Base-by-base conservation (phyloP, 129 eudicot genomes). In the Flaveria linearis region DNA sequence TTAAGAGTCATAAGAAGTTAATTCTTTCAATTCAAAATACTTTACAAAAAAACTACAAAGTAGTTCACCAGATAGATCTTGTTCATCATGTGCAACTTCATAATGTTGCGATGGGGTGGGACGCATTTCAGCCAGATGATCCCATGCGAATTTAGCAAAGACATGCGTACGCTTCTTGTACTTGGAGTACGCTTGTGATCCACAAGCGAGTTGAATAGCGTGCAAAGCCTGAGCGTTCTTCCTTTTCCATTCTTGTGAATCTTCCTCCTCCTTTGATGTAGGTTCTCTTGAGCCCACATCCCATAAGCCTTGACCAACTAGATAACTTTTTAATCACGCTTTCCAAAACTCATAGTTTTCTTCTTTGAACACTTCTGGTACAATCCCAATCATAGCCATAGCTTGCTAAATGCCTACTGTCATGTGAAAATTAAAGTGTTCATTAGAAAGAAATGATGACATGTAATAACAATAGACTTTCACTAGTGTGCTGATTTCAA, bases 281-380 rank as follows among this genome's bases (percentile, higher is more conserved):
- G 69, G 28, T 14, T 72, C 83, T 43, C 41, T 73, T 0, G 83
- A 61, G 69, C 83, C 79, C 45, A 86, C 86, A 12, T 72, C 85
- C 87, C 90, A 83, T 17, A 86, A 71, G 42, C 78, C 90, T 68
- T 86, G 85, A 20, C 87, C 87, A 7, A 80, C 81, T 23, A 86
- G 81, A 63, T 80, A 86, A 14, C 81, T 83, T 33, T 68, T 77
- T 68, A 86, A 69, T 75, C 90, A 86, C 23, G 16, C 39, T 72
- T 86, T 83, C 87, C 90, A 86, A 28, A 75, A 71, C 81, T 86
- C 90, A 5, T 83, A 83, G 79, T 83, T 86, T 49, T 83, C 90
- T 84, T 86, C 90, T 52, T 75, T 86, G 3, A 83, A 84, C 49
- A 53, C 79, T 74, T 86, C 89, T 7, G 85, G 78, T 77, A 78